phyloP scores from a whole-genome alignment of 1,284 basidiomycete genomes.

The Vanrija sp. region DNA sequence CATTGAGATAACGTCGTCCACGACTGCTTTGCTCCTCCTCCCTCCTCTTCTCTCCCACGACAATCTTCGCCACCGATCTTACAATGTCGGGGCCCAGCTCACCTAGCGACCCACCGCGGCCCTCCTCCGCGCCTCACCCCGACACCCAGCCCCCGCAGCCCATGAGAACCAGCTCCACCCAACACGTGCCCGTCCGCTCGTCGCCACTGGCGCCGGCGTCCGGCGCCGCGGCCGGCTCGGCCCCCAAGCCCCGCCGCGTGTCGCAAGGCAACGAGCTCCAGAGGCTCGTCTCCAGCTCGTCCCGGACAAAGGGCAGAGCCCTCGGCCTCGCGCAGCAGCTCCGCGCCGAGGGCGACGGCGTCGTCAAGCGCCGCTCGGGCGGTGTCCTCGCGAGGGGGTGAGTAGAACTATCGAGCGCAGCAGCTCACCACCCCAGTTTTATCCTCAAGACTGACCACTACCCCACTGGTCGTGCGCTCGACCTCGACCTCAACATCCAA shows the following conservation, averaged over 20 bases:
- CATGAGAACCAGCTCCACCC: neutral
- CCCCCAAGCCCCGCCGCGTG: neutral
- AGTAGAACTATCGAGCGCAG: constrained; percentile 9
- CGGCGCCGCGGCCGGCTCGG: too few relatives aligned
- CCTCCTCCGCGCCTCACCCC: too few relatives aligned
- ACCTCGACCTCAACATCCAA: constrained; percentile 81
- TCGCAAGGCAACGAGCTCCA: neutral
- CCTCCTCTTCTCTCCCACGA: too few relatives aligned
- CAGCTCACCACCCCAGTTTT: constrained; percentile 50
- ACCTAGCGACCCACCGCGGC: too few relatives aligned
- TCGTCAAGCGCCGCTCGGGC: constrained; percentile 82
- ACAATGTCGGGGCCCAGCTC: too few relatives aligned
- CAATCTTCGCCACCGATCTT: too few relatives aligned
- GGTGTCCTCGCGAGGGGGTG: constrained; percentile 76
- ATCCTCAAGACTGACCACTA: constrained; percentile 93
- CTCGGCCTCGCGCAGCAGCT: constrained; percentile 39
- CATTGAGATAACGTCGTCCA: too few relatives aligned
- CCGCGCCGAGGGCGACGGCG: constrained; percentile 44
- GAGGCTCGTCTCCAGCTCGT: neutral
- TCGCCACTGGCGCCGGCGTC: neutral
- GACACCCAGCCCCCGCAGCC: too few relatives aligned
- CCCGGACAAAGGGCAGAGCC: constrained; percentile 8
- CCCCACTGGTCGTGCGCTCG: constrained; percentile 76
- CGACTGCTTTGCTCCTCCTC: too few relatives aligned
- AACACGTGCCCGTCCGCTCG: constrained; percentile 10